A percentile compares a stretch with the other conserved stretches of the same genome.
Conservation (phyloP, 257 asterid genomes). For the Nicotiana attenuata region DNA sequence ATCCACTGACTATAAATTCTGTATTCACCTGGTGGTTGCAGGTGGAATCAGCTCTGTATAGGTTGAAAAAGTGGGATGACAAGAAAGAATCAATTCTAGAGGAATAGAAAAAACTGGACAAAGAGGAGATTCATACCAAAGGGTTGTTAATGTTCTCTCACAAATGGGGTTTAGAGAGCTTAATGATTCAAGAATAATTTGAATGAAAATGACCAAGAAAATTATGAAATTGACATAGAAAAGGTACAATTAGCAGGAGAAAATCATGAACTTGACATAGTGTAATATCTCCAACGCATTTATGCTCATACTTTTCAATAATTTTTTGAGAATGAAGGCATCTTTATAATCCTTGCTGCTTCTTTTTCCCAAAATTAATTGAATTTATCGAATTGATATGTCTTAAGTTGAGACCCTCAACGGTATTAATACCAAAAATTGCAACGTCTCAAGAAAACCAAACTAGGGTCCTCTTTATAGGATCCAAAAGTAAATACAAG, state of each 20-base stretch:
- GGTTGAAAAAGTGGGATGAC: constrained; percentile 29
- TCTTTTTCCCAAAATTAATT: no score
- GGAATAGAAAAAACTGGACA: neutral
- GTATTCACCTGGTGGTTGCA: neutral
- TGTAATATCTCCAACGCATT: neutral
- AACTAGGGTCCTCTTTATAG: neutral
- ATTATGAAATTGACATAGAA: neutral
- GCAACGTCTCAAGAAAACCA: neutral
- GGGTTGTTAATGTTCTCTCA: neutral
- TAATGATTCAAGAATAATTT: neutral
- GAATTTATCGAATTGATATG: neutral
- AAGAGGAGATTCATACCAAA: constrained; percentile 7
- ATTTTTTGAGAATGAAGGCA: neutral
- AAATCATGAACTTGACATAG: neutral
- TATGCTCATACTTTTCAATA: neutral
- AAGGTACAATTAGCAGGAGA: neutral
- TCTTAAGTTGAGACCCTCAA: neutral
- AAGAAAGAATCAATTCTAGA: constrained; percentile 10
- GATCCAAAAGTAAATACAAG: neutral
- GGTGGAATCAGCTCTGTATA: constrained; percentile 25
- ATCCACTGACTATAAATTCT: neutral
- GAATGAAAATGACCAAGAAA: neutral
- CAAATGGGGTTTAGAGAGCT: neutral
- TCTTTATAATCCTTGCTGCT: neutral
- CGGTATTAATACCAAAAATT: neutral